Evolutionary conservation across 805 yeast species (phyloP).

Genomic region (Candida railenensis): DNA sequence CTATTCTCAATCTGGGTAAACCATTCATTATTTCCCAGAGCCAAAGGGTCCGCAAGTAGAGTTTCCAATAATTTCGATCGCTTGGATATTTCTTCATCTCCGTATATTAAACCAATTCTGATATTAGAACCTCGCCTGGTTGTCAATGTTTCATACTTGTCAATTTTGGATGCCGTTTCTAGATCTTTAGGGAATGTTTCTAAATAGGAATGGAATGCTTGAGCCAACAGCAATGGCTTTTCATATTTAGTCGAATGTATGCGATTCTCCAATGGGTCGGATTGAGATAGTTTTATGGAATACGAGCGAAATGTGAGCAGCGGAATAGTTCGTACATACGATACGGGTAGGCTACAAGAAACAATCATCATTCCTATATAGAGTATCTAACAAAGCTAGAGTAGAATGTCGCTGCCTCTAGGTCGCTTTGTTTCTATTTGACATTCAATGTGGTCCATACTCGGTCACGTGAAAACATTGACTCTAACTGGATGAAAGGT

Average conservation of each 20-base stretch:
- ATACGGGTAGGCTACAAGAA: not conserved
- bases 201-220: slow-evolving; percentile 2
- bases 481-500: not conserved
- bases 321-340: not conserved
- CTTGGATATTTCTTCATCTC: slow-evolving; percentile 13
- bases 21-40: slow-evolving; percentile 32
- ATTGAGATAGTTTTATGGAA: not conserved
- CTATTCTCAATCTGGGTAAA: slow-evolving; percentile 24
- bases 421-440: not conserved
- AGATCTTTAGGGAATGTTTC: not conserved
- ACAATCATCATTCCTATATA: not conserved
- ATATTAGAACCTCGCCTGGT: slow-evolving; percentile 8
- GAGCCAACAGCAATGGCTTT: slow-evolving; percentile 5
- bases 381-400: too few species aligned
- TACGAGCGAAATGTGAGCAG: not conserved
- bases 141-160: not conserved
- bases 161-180: not conserved
- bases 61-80: slow-evolving; percentile 27
- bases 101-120: slow-evolving; percentile 34
- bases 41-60: slow-evolving; percentile 41
- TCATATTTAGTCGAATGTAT: not conserved
- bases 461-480: slow-evolving; percentile 1
- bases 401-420: too few species aligned
- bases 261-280: not conserved
- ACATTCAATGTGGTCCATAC: not conserved